A percentile compares a stretch with the other conserved stretches of the same genome.
Evolutionary conservation across 2,329 filamentous ascomycete genomes (phyloP).

Genomic region (Colletotrichum sublineola): DNA sequence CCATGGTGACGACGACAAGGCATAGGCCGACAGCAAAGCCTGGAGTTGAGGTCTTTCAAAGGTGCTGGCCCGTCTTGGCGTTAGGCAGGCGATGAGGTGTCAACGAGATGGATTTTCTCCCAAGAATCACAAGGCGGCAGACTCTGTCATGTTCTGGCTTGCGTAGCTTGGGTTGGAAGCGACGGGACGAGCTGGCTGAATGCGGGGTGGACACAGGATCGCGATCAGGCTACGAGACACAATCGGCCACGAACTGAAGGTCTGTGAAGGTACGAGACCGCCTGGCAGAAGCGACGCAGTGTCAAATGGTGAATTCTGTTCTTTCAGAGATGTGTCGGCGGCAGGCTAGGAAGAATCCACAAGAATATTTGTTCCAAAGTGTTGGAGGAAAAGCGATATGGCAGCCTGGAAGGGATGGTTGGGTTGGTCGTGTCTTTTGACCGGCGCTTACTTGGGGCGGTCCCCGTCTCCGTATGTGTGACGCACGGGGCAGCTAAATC

Average conservation of each 20-base stretch:
- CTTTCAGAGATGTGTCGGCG: constrained; percentile 5
- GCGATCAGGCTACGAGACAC: background rate
- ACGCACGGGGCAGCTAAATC: constrained; percentile 16
- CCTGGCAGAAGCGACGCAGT: constrained; percentile 8
- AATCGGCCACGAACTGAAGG: background rate
- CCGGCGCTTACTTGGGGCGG: constrained; percentile 36
- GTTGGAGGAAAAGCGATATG: constrained; percentile 22
- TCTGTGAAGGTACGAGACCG: background rate
- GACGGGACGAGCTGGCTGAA: constrained; percentile 4
- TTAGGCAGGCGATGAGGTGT: constrained; percentile 16
- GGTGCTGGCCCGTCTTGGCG: background rate
- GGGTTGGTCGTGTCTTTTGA: constrained; percentile 33
- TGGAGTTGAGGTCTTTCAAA: background rate
- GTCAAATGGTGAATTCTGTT: background rate
- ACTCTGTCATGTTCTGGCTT: constrained; percentile 35
- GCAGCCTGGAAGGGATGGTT: constrained; percentile 16
- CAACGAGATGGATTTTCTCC: constrained; percentile 20
- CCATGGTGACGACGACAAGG: constrained; percentile 54
- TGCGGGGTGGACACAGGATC: background rate
- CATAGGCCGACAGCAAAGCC: background rate
- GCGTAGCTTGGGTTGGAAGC: constrained; percentile 2
- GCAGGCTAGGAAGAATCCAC: constrained; percentile 25
- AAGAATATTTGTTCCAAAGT: constrained; percentile 19
- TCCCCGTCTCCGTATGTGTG: constrained; percentile 8
- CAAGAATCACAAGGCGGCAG: constrained; percentile 10